Percentiles rank a stretch among this genome's conserved stretches.
Conservation (phyloP, 371 early-diverging fungal genomes). For the Rhizopus delemar region DNA sequence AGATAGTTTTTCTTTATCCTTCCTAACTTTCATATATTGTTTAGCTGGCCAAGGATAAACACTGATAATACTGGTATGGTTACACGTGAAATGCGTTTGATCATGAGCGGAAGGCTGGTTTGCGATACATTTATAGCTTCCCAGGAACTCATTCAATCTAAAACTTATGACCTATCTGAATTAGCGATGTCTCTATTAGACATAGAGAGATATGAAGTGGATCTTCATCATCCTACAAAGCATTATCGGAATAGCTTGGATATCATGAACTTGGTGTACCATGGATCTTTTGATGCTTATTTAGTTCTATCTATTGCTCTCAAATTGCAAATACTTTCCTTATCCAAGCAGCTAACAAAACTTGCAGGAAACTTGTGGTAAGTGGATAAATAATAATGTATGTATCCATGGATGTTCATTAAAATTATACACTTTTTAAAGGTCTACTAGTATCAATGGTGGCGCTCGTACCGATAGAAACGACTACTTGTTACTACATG, state of each 20-base stretch:
- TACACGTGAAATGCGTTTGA: conserved; percentile 50
- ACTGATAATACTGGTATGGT: conserved; percentile 71
- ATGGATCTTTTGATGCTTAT: conserved; percentile 77
- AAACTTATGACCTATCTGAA: conserved; percentile 75
- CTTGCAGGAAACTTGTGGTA: conserved; percentile 92
- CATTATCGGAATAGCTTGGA: conserved; percentile 60
- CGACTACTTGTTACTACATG: conserved; percentile 96
- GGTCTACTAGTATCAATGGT: conserved; percentile 77
- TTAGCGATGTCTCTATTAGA: conserved; percentile 70
- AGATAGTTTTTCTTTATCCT: too few species aligned
- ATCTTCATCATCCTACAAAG: conserved; percentile 61
- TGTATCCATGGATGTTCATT: too few species aligned
- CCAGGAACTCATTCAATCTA: conserved; percentile 79
- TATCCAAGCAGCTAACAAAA: conserved; percentile 87
- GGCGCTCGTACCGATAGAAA: conserved; percentile 89
- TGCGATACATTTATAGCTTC: conserved; percentile 90
- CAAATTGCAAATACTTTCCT: conserved; percentile 81
- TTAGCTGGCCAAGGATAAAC: conserved; percentile 72
- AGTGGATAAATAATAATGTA: not conserved
- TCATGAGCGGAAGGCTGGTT: conserved; percentile 83
- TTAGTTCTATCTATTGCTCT: conserved; percentile 73
- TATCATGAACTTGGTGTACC: conserved; percentile 66
- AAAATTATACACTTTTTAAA: not conserved
- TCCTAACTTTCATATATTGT: not conserved
- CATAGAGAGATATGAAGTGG: conserved; percentile 74